Conservation (phyloP, 768 basidiomycete species). For the Boletales sp. region DNA sequence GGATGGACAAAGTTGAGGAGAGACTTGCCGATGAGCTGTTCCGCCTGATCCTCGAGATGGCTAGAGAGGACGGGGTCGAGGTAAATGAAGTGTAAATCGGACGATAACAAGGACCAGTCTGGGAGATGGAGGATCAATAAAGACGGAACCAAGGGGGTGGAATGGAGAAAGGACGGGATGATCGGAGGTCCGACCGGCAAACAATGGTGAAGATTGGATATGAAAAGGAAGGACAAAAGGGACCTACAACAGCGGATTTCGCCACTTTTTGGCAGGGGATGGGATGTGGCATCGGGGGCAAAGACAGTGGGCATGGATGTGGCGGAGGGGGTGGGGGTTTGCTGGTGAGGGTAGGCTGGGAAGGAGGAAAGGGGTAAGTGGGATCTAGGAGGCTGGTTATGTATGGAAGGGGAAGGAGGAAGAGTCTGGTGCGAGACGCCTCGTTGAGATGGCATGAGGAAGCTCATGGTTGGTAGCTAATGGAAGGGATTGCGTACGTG, state of each 20-base stretch:
- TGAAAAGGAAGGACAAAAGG: slow-evolving; percentile 4
- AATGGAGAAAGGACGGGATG: slow-evolving; percentile 11
- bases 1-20: slow-evolving; percentile 81
- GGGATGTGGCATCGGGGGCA: slow-evolving; percentile 34
- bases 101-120: slow-evolving; percentile 84
- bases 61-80: slow-evolving; percentile 73
- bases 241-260: slow-evolving; percentile 76
- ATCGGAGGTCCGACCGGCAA: slow-evolving; percentile 21
- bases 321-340: slow-evolving; percentile 28
- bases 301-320: slow-evolving; percentile 26
- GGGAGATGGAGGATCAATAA: slow-evolving; percentile 16
- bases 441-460: slow-evolving; percentile 34
- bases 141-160: slow-evolving; percentile 13
- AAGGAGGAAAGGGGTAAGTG: slow-evolving; percentile 38
- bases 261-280: slow-evolving; percentile 53
- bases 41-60: slow-evolving; percentile 72
- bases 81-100: slow-evolving; percentile 75
- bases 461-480: slow-evolving; percentile 28
- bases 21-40: slow-evolving; percentile 64
- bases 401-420: slow-evolving; percentile 26
- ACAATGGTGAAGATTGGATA: slow-evolving; percentile 6
- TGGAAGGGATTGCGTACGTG: slow-evolving; percentile 20
- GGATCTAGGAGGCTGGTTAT: slow-evolving; percentile 32
- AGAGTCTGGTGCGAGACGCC: slow-evolving; percentile 26
- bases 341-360: slow-evolving; percentile 32